phyloP scores from a whole-genome alignment of 768 basidiomycete genomes.

The Mycena galopus region DNA sequence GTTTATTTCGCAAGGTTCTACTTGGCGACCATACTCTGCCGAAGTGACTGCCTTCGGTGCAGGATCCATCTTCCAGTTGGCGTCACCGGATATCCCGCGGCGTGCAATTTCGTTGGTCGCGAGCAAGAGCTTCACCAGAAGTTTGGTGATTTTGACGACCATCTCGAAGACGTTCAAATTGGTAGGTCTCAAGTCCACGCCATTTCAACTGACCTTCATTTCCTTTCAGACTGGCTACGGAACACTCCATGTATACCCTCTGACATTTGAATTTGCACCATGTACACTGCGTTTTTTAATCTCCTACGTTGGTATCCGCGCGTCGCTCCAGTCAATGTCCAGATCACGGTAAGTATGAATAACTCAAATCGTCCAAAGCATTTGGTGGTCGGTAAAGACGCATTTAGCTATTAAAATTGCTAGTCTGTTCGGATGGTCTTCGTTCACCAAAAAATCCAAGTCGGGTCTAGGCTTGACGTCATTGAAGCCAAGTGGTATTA shows the following conservation, averaged over 20 bases:
- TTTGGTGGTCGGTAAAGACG: too few species aligned
- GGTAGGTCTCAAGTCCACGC: slow-evolving; percentile 49
- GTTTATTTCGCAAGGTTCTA: slow-evolving; percentile 57
- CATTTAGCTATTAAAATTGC: too few species aligned
- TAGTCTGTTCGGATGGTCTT: too few species aligned
- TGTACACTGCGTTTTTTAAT: too few species aligned
- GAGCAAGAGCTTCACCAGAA: slow-evolving; percentile 64
- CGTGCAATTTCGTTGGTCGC: slow-evolving; percentile 64
- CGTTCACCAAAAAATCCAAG: too few species aligned
- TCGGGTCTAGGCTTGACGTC: too few species aligned
- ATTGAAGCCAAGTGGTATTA: too few species aligned
- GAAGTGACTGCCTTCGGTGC: slow-evolving; percentile 57
- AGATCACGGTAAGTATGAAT: too few species aligned
- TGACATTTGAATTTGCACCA: slow-evolving; percentile 32
- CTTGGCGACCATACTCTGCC: slow-evolving; percentile 63
- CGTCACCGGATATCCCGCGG: slow-evolving; percentile 57
- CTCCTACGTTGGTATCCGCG: too few species aligned
- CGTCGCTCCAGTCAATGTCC: too few species aligned
- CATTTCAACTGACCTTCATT: slow-evolving; percentile 22
- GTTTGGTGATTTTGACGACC: slow-evolving; percentile 88
- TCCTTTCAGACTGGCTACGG: slow-evolving; percentile 57
- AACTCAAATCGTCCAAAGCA: too few species aligned
- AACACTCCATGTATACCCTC: slow-evolving; percentile 53
- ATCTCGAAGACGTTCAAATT: slow-evolving; percentile 79
- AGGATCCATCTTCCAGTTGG: slow-evolving; percentile 62